These are phyloP conservation scores for Hirschioporus abietinus DNA, from an alignment of 768 basidiomycete species.

Conservation along the genomic window DNA sequence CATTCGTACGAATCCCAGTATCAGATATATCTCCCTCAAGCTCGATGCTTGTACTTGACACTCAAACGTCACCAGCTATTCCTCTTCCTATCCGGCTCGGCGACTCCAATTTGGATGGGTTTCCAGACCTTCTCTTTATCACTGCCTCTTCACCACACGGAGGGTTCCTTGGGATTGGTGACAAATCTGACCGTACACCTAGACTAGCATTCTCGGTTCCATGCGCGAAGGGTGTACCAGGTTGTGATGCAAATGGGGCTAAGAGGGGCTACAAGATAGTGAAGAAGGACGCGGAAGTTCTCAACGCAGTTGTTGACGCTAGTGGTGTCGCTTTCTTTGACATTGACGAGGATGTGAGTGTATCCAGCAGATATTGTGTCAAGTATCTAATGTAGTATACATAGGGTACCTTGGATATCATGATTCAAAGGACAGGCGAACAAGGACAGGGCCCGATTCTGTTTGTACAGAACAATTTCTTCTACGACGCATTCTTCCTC, in stretches of 20 bases:
- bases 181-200: conserved; percentile 33
- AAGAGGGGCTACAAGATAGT: conserved; percentile 62
- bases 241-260: conserved; percentile 51
- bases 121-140: conserved; percentile 77
- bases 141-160: conserved; percentile 37
- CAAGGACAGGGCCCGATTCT: conserved; percentile 57
- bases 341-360: conserved; percentile 89
- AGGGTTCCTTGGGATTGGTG: conserved; percentile 22
- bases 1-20: conserved; percentile 62
- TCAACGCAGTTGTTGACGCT: conserved; percentile 73
- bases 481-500: conserved; percentile 97
- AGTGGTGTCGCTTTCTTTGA: conserved; percentile 78
- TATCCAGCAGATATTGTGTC: neutral
- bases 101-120: conserved; percentile 91
- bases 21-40: conserved; percentile 39
- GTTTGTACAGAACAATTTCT: conserved; percentile 96
- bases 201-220: conserved; percentile 59
- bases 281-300: conserved; percentile 44
- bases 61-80: conserved; percentile 55
- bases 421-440: conserved; percentile 77
- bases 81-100: conserved; percentile 80
- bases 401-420: conserved; percentile 87
- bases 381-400: conserved; percentile 5
- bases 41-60: conserved; percentile 68
- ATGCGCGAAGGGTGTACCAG: conserved; percentile 49